phyloP scores from a whole-genome alignment of 768 basidiomycete species.

The Neoboletus subvelutipes region DNA sequence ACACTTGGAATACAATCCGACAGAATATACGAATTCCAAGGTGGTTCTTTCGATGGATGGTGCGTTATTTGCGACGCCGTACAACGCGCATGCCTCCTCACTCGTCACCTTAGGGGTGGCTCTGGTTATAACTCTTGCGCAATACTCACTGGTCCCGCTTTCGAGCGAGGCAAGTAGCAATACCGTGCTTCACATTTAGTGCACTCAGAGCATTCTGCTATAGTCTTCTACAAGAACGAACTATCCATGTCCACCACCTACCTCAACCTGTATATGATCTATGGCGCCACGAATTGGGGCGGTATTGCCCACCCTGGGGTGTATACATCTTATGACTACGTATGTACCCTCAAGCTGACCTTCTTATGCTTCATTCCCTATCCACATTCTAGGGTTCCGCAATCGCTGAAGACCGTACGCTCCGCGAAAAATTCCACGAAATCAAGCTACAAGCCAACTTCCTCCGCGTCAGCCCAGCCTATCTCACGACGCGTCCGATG shows the following conservation, averaged over 20 bases:
- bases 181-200: neutral
- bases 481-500: conserved; percentile 45
- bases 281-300: conserved; percentile 67
- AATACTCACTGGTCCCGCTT: conserved; percentile 24
- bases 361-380: neutral
- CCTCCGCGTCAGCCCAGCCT: conserved; percentile 49
- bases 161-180: conserved; percentile 21
- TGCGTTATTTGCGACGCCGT: conserved; percentile 37
- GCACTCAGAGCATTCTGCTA: conserved; percentile 2
- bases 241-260: conserved; percentile 16
- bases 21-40: conserved; percentile 30
- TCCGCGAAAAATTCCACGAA: conserved; percentile 55
- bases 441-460: conserved; percentile 52
- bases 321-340: conserved; percentile 65
- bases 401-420: conserved; percentile 50
- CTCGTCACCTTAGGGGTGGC: conserved; percentile 20
- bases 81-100: neutral
- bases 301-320: conserved; percentile 53
- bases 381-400: conserved; percentile 40
- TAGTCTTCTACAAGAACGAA: conserved; percentile 25
- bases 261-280: conserved; percentile 55
- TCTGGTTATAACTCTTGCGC: conserved; percentile 22
- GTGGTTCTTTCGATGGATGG: conserved; percentile 55
- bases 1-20: conserved; percentile 28
- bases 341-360: conserved; percentile 3